phyloP scores from a whole-genome alignment of 2,329 filamentous ascomycete species.

The Balansia obtecta region DNA sequence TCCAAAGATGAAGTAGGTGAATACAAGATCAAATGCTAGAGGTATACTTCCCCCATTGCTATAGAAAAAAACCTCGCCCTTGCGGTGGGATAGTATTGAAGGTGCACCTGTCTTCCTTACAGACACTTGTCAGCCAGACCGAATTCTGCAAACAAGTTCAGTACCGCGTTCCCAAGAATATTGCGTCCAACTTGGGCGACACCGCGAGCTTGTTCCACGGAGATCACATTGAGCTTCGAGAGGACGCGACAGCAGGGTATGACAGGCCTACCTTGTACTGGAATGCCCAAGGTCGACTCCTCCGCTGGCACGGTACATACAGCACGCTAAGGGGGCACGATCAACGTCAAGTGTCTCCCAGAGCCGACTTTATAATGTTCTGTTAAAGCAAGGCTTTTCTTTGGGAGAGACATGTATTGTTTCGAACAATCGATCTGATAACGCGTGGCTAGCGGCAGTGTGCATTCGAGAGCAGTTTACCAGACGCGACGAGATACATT shows the following conservation, averaged over 20 bases:
- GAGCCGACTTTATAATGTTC: slow-evolving; percentile 46
- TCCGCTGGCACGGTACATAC: slow-evolving; percentile 47
- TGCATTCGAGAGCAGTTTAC: slow-evolving; percentile 43
- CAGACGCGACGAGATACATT: slow-evolving; percentile 42
- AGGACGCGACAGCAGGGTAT: slow-evolving; percentile 45
- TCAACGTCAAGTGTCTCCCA: slow-evolving; percentile 44
- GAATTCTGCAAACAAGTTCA: slow-evolving; percentile 43
- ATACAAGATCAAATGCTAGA: too few relatives aligned
- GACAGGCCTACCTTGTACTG: slow-evolving; percentile 43
- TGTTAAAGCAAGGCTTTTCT: slow-evolving; percentile 55
- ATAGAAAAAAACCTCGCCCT: slow-evolving; percentile 50
- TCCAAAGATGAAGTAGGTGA: too few relatives aligned
- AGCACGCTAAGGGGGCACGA: too few relatives aligned
- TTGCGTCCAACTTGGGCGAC: slow-evolving; percentile 29
- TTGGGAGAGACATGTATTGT: slow-evolving; percentile 53
- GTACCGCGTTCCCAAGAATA: slow-evolving; percentile 41
- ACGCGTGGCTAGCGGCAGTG: slow-evolving; percentile 58
- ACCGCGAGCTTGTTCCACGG: slow-evolving; percentile 35
- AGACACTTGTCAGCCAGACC: slow-evolving; percentile 46
- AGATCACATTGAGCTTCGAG: slow-evolving; percentile 26
- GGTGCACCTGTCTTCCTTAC: slow-evolving; percentile 53
- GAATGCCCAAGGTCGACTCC: slow-evolving; percentile 57
- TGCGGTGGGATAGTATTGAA: slow-evolving; percentile 48
- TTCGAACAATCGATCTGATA: slow-evolving; percentile 59
- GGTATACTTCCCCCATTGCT: too few relatives aligned